These are phyloP conservation scores for Sporothrix mexicana DNA, from an alignment of 2,329 filamentous ascomycete genomes.

Conservation along the genomic window DNA sequence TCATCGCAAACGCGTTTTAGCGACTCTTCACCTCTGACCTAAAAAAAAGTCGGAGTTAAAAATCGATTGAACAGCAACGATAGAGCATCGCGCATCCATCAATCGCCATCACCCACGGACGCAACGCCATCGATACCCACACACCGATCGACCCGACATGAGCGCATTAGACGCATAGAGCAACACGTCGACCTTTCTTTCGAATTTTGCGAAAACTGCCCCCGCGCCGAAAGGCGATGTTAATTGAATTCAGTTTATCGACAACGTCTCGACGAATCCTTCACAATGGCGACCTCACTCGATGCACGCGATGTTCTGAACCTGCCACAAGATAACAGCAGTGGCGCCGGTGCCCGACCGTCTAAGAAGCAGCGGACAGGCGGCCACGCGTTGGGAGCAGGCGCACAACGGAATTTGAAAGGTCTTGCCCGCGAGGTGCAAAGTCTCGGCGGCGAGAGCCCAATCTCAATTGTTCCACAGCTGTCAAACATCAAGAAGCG, in stretches of 20 bases:
- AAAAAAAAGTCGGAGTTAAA: slow-evolving; percentile 4
- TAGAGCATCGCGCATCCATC: neutral
- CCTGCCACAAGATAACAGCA: slow-evolving; percentile 66
- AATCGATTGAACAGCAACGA: neutral
- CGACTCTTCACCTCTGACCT: neutral
- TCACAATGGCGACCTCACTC: slow-evolving; percentile 67
- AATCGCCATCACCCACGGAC: neutral
- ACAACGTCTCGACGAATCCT: neutral
- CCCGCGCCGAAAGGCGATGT: neutral
- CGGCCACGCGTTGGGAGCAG: slow-evolving; percentile 49
- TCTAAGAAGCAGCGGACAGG: slow-evolving; percentile 76
- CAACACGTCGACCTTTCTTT: neutral
- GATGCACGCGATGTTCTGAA: slow-evolving; percentile 91
- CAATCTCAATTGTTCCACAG: slow-evolving; percentile 69
- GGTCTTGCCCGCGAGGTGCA: slow-evolving; percentile 70
- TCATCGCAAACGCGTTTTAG: slow-evolving; percentile 27
- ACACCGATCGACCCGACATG: neutral
- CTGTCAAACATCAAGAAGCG: slow-evolving; percentile 65
- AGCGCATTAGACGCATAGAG: neutral
- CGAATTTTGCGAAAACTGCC: neutral
- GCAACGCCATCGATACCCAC: neutral
- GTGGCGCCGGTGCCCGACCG: slow-evolving; percentile 55
- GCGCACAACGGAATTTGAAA: slow-evolving; percentile 58
- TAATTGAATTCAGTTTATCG: neutral
- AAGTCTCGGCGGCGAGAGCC: slow-evolving; percentile 68